Conservation (phyloP, 2,329 filamentous ascomycete genomes). For the Plectosphaerella cucumerina region DNA sequence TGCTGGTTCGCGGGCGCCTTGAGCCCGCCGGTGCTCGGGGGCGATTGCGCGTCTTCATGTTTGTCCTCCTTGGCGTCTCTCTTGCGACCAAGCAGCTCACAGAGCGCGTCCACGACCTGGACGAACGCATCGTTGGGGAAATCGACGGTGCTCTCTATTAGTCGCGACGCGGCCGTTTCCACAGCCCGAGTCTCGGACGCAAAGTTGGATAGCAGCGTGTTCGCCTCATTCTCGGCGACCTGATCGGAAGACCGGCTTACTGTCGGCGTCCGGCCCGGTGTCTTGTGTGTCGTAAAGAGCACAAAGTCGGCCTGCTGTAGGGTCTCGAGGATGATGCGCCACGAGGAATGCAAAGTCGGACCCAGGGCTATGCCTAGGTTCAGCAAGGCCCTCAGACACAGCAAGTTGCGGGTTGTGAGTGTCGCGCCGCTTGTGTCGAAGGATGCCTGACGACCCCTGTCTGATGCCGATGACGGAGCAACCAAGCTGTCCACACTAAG, state of each 20-base stretch:
- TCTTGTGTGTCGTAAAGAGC: slow-evolving; percentile 60
- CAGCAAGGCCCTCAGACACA: slow-evolving; percentile 86
- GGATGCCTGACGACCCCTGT: slow-evolving; percentile 57
- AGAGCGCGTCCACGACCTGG: slow-evolving; percentile 71
- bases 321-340: slow-evolving; percentile 88
- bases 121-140: slow-evolving; percentile 82
- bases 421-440: slow-evolving; percentile 50
- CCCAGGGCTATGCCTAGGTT: slow-evolving; percentile 94
- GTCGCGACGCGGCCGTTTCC: slow-evolving; percentile 76
- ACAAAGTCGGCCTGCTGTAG: slow-evolving; percentile 91
- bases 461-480: slow-evolving; percentile 51
- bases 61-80: slow-evolving; percentile 15
- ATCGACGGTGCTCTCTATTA: slow-evolving; percentile 89
- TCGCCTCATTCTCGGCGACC: slow-evolving; percentile 46
- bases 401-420: slow-evolving; percentile 81
- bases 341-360: slow-evolving; percentile 77
- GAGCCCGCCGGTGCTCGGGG: slow-evolving; percentile 22
- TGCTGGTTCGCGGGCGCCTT: slow-evolving; percentile 32
- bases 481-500: slow-evolving; percentile 70
- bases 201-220: slow-evolving; percentile 59
- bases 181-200: slow-evolving; percentile 81
- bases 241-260: slow-evolving; percentile 41
- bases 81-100: slow-evolving; percentile 57
- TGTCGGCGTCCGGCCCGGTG: slow-evolving; percentile 46
- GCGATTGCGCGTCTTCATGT: slow-evolving; percentile 28